A percentile compares a stretch with the other conserved stretches of the same genome.
phyloP scores from a whole-genome alignment of 345 rosid genomes.

The Durio zibethinus region DNA sequence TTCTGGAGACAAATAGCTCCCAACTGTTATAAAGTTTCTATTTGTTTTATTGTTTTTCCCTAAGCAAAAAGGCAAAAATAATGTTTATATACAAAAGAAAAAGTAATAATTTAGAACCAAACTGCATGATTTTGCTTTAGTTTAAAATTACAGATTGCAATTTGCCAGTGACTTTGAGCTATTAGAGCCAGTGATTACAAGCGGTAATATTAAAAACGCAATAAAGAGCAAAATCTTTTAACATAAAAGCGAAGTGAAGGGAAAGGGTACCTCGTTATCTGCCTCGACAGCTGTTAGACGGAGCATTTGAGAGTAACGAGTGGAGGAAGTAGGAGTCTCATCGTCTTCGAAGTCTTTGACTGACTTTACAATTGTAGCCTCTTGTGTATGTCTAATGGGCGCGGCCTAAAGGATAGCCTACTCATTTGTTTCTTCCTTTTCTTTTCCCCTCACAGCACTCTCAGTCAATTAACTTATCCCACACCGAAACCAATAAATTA shows the following conservation, averaged over 20 bases:
- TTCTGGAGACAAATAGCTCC: not conserved
- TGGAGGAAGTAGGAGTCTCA: conserved; percentile 61
- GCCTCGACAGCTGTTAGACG: conserved; percentile 54
- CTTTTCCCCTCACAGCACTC: not conserved
- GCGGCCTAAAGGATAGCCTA: conserved; percentile 91
- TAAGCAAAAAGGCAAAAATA: not conserved
- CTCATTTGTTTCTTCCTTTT: conserved; percentile 45
- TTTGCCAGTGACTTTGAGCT: not conserved
- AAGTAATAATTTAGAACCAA: not conserved
- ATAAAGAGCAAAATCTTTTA: not conserved
- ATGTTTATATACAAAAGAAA: not conserved
- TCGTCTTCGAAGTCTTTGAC: conserved; percentile 93
- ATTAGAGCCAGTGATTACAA: not conserved
- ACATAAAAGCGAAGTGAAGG: not conserved
- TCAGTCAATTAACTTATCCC: not conserved
- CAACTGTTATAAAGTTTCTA: not conserved
- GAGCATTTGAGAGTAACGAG: conserved; percentile 74
- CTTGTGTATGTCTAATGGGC: conserved; percentile 95
- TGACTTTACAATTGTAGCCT: conserved; percentile 89
- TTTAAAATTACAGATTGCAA: not conserved
- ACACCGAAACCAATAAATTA: not conserved
- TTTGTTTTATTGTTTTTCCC: not conserved
- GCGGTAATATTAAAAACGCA: not conserved
- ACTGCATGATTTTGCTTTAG: not conserved
- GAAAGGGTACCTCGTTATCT: conserved; percentile 47